phyloP scores from a whole-genome alignment of 164 flowering plant genomes.

The Chimonanthus salicifolius region DNA sequence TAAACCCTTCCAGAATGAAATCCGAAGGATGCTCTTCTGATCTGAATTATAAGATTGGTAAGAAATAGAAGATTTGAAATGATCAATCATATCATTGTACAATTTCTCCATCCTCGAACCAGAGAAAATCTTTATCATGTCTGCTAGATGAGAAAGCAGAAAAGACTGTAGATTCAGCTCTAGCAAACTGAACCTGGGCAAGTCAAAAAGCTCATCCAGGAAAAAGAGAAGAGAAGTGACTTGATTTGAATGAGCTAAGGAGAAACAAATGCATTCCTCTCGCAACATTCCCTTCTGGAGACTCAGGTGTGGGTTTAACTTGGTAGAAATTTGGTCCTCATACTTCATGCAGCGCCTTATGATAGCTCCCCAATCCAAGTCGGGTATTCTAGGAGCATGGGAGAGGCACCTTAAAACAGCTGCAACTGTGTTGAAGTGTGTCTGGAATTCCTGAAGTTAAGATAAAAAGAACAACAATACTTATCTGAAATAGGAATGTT shows the following conservation, averaged over 20 bases:
- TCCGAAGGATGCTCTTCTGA: conserved; percentile 41
- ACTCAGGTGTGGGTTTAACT: conserved; percentile 19
- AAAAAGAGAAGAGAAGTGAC: conserved; percentile 51
- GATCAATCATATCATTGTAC: conserved; percentile 45
- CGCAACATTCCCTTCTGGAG: conserved; percentile 36
- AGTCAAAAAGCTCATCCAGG: conserved; percentile 75
- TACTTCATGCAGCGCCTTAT: conserved; percentile 82
- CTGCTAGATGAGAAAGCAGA: conserved; percentile 55
- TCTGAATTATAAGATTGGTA: conserved; percentile 23
- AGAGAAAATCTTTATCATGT: conserved; percentile 56
- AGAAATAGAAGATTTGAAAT: conserved; percentile 31
- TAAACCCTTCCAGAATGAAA: conserved; percentile 87
- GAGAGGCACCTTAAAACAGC: conserved; percentile 69
- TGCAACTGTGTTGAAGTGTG: conserved; percentile 40
- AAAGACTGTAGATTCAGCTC: conserved; percentile 60
- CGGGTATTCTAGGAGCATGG: conserved; percentile 73
- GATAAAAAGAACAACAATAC: background rate
- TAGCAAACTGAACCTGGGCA: conserved; percentile 68
- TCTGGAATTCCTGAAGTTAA: no score
- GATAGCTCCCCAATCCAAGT: conserved; percentile 80
- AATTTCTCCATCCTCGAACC: conserved; percentile 63
- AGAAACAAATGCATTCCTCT: conserved; percentile 62
- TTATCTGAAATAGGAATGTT: conserved; percentile 28
- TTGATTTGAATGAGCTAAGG: conserved; percentile 70
- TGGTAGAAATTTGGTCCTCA: conserved; percentile 41